Evolutionary conservation across 306 rosid species (phyloP), one percentile per base, ranked within the genome.

Genomic region (Rosa multiflora): DNA sequence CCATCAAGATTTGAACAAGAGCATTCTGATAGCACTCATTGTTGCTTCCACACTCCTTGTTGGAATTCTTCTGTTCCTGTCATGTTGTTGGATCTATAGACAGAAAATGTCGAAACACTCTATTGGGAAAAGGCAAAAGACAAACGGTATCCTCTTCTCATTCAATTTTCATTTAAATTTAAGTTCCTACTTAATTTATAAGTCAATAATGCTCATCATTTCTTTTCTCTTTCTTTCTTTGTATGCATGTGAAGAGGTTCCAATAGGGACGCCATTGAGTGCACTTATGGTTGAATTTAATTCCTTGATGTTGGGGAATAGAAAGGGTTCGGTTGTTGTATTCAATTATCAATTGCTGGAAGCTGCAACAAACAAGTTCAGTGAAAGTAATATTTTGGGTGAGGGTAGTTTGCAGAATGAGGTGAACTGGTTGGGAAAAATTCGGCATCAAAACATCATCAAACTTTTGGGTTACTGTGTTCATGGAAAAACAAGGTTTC

Each of bases 391-490:
- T 82, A 67, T 89, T 48, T 70, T 92, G 88, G 76, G 80, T 12
- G 92, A 89, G 78, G 87, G 83, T 73, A 88, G 92, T 81, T n/a
- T 56, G 5, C 63, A 94, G 98, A 92, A 92, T 83, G 98, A 92
- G 87, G 89, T 92, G 83, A 89, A 83, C 83, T 92, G 91, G 91
- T 81, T 94, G 88, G 85, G 94, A 83, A 91, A 88, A 83, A 90
- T 92, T 23, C 84, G 87, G 72, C 97, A 94, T 83, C 94, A 92
- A 86, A 92, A 92, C 78, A 90, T 94, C 73, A 83, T 89, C 72
- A 89, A 88, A 82, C 92, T 94, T 81, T 82, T 92, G 79, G 97
- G 98, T 43, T 91, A 89, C 69, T 92, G 94, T 56, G 83, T 90
- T 70, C 86, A 90, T 59, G 91, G 89, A 8, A 88, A 89, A 75